phyloP scores from a whole-genome alignment of 495 filamentous ascomycete species.

The Aspergillus coremiiformis region DNA sequence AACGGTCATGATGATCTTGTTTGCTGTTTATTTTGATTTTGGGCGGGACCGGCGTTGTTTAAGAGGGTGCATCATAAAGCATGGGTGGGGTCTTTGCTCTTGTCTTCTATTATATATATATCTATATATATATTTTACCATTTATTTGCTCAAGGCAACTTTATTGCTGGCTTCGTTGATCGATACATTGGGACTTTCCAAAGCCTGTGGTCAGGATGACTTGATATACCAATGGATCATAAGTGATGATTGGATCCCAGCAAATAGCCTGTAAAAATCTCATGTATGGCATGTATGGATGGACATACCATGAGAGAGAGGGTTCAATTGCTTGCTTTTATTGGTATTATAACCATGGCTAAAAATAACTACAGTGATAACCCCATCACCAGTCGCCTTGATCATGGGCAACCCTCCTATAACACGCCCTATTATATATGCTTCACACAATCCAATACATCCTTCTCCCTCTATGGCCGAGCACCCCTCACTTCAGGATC shows the following conservation, averaged over 20 bases:
- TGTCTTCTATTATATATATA: background rate
- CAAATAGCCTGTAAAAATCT: too few relatives aligned
- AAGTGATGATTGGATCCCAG: too few relatives aligned
- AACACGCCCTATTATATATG: constrained; percentile 66
- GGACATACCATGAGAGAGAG: too few relatives aligned
- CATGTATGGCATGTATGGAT: too few relatives aligned
- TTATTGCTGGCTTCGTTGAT: background rate
- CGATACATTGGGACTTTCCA: background rate
- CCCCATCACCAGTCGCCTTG: too few relatives aligned
- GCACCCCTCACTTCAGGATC: background rate
- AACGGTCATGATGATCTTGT: constrained; percentile 4
- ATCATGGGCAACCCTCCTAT: constrained; percentile 24
- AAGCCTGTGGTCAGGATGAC: background rate
- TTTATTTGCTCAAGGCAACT: background rate
- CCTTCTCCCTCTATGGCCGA: background rate
- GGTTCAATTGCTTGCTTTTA: too few relatives aligned
- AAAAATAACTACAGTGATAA: too few relatives aligned
- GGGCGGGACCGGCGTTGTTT: constrained; percentile 15
- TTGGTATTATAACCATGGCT: background rate
- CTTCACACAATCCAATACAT: constrained; percentile 48
- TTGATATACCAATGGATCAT: background rate
- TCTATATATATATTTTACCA: too few relatives aligned
- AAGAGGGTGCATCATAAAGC: constrained; percentile 16
- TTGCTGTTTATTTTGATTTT: background rate
- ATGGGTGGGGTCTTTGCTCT: constrained; percentile 3